Percentiles rank a stretch among this genome's conserved stretches.
These are phyloP conservation scores for Phytopythium vexans DNA, from an alignment of 352 stramenopile species.

Conservation along the genomic window DNA sequence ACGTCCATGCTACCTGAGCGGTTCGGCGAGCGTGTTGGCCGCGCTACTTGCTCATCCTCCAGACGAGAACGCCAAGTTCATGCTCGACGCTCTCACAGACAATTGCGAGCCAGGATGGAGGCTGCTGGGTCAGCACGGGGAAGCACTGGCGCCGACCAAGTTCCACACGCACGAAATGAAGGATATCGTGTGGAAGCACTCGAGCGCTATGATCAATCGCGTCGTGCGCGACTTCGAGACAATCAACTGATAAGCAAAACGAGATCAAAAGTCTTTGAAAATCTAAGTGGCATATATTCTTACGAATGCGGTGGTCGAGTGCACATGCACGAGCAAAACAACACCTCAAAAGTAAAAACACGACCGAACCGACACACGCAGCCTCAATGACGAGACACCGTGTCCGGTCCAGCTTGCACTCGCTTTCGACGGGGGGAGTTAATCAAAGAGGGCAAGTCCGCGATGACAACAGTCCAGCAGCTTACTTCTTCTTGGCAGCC, in stretches of 20 bases:
- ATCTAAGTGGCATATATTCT: too few relatives aligned
- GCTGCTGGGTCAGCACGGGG: conserved; percentile 14
- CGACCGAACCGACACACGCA: too few relatives aligned
- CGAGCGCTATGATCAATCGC: conserved; percentile 1
- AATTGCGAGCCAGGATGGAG: conserved; percentile 19
- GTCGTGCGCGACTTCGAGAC: conserved; percentile 9
- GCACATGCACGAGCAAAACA: too few relatives aligned
- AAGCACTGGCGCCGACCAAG: conserved; percentile 18
- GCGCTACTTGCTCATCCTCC: conserved; percentile 17
- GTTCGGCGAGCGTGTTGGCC: conserved; percentile 17
- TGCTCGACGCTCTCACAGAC: conserved; percentile 17
- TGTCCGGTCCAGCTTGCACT: too few relatives aligned
- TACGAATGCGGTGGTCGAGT: too few relatives aligned
- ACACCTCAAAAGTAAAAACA: too few relatives aligned
- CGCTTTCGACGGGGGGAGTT: too few relatives aligned
- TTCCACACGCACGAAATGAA: conserved; percentile 26
- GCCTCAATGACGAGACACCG: too few relatives aligned
- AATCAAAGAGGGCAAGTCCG: too few relatives aligned
- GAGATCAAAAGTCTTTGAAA: too few relatives aligned
- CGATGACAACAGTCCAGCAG: too few relatives aligned
- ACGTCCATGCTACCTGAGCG: conserved; percentile 21
- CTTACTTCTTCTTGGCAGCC: conserved; percentile 13
- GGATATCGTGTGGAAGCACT: conserved; percentile 19
- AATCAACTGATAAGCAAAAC: conserved; percentile 20
- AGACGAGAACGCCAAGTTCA: conserved; percentile 18